Evolutionary conservation across 176 grass and related monocot genomes (phyloP).

Genomic region (Tuctoria greenei): DNA sequence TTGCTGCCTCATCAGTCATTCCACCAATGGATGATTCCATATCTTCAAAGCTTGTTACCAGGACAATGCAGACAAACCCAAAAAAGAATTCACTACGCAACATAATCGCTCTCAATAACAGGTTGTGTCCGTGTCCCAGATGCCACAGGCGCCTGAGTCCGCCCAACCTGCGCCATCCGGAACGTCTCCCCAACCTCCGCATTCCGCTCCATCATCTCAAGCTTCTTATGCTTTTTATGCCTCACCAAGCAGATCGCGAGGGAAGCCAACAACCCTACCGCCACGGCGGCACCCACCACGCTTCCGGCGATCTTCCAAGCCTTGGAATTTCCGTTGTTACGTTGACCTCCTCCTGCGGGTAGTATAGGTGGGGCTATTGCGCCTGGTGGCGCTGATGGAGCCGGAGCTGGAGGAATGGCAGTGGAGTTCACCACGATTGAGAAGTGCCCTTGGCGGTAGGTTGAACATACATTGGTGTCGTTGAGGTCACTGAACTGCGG

Average conservation of each 20-base stretch:
- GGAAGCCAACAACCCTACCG: conserved; percentile 49
- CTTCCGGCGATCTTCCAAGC: conserved; percentile 68
- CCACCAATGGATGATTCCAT: background rate
- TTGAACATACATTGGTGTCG: conserved; percentile 43
- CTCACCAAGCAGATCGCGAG: conserved; percentile 46
- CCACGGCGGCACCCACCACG: conserved; percentile 44
- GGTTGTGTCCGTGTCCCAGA: conserved; percentile 63
- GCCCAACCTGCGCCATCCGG: conserved; percentile 67
- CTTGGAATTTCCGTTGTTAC: conserved; percentile 58
- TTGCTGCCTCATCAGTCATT: too few relatives aligned
- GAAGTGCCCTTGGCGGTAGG: conserved; percentile 65
- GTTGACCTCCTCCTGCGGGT: background rate
- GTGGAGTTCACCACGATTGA: conserved; percentile 83
- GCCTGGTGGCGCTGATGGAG: conserved; percentile 13
- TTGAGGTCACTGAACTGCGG: conserved; percentile 60
- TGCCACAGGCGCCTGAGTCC: conserved; percentile 63
- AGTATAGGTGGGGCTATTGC: conserved; percentile 11
- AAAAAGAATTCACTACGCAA: conserved; percentile 29
- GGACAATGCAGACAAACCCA: conserved; percentile 4
- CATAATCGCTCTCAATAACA: conserved; percentile 76
- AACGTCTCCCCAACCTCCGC: conserved; percentile 66
- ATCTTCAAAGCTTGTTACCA: conserved; percentile 12
- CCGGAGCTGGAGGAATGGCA: conserved; percentile 44
- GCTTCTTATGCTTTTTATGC: conserved; percentile 46
- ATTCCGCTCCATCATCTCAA: conserved; percentile 64